These are phyloP conservation scores for Lepidium didymum DNA, from an alignment of 345 rosid genomes.

Conservation along the genomic window DNA sequence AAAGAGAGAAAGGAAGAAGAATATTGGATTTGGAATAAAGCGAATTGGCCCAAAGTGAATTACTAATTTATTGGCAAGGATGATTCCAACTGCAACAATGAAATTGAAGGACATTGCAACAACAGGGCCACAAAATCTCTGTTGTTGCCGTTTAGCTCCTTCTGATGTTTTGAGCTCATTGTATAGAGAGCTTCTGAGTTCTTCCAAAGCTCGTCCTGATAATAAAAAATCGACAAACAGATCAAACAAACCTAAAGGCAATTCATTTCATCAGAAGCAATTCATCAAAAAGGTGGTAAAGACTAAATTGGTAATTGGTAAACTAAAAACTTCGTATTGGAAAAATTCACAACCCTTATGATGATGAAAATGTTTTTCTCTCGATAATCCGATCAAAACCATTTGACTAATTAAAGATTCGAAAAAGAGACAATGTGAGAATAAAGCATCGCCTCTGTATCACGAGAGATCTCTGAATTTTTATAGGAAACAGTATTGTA, in stretches of 20 bases:
- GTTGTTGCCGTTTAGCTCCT: conserved; percentile 86
- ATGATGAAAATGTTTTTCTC: neutral
- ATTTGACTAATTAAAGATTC: neutral
- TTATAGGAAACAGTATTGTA: neutral
- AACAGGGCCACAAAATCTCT: conserved; percentile 71
- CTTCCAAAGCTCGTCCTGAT: conserved; percentile 81
- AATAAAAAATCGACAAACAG: neutral
- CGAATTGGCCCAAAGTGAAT: neutral
- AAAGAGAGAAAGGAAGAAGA: neutral
- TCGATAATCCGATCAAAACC: neutral
- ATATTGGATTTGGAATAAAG: neutral
- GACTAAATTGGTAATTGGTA: no score
- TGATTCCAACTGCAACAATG: conserved; percentile 75
- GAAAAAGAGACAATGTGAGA: neutral
- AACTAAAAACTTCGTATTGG: neutral
- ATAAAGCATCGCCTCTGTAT: neutral
- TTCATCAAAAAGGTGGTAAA: conserved; percentile 12
- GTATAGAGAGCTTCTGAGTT: conserved; percentile 67
- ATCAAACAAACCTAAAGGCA: conserved; percentile 1
- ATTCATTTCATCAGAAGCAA: neutral
- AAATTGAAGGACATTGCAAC: conserved; percentile 91
- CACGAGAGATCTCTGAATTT: neutral
- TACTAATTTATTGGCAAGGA: conserved; percentile 78
- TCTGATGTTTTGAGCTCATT: conserved; percentile 81
- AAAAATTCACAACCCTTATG: neutral